Conservation (phyloP, 2,329 filamentous ascomycete genomes). For the Diaporthe vaccinii region DNA sequence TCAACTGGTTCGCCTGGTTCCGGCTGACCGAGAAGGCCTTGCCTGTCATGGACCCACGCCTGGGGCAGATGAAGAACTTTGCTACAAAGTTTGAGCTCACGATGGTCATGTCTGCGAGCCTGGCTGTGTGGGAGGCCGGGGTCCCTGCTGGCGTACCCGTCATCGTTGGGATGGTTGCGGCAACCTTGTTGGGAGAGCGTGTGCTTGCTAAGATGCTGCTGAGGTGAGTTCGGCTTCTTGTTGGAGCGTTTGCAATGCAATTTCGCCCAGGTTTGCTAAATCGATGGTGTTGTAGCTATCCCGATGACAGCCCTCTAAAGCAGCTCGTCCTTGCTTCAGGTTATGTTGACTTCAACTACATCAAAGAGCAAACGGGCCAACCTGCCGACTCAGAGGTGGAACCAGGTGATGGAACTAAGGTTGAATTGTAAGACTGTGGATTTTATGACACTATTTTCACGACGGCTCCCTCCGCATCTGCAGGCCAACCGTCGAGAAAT, state of each 20-base stretch:
- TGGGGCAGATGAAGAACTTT: not conserved
- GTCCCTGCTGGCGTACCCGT: slow-evolving; percentile 23
- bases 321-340: slow-evolving; percentile 16
- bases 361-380: not conserved
- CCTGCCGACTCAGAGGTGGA: not conserved
- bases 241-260: not conserved
- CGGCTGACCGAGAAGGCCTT: not conserved
- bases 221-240: slow-evolving; percentile 3
- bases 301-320: slow-evolving; percentile 24
- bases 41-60: not conserved
- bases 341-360: slow-evolving; percentile 29
- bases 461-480: not conserved
- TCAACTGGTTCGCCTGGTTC: slow-evolving; percentile 39
- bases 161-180: not conserved
- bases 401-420: not conserved
- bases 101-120: not conserved
- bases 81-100: not conserved
- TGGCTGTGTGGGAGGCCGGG: slow-evolving; percentile 34
- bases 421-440: not conserved
- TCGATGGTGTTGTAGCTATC: not conserved
- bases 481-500: not conserved
- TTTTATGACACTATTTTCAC: too few species aligned
- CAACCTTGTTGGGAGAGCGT: slow-evolving; percentile 17
- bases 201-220: slow-evolving; percentile 1
- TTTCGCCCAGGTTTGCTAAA: not conserved